Percentiles rank a stretch among this genome's conserved stretches.
phyloP scores from a whole-genome alignment of 2,329 filamentous ascomycete species.

The Fusarium marasasianum region DNA sequence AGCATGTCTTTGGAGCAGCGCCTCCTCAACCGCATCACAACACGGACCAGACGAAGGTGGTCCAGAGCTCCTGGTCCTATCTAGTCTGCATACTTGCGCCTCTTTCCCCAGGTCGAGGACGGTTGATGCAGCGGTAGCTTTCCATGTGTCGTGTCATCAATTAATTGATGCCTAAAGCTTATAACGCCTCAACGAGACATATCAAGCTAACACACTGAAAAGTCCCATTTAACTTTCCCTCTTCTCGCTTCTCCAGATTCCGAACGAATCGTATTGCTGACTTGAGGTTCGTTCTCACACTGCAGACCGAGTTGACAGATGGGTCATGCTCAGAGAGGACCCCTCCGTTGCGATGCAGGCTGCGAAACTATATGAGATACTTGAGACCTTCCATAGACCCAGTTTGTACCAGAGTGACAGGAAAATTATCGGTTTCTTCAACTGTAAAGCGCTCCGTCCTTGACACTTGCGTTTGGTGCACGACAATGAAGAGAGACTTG shows the following conservation, averaged over 20 bases:
- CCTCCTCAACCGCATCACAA: neutral
- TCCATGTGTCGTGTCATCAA: neutral
- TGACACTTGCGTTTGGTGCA: no score
- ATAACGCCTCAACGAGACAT: neutral
- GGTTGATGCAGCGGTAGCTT: neutral
- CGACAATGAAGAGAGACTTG: no score
- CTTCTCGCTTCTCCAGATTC: neutral
- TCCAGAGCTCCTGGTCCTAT: neutral
- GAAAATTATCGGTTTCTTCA: no score
- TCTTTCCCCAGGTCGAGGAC: neutral
- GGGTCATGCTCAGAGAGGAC: accelerated
- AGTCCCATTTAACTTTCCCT: no score
- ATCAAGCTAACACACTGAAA: no score
- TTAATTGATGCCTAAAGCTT: no score
- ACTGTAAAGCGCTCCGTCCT: no score
- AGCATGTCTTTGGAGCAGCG: neutral
- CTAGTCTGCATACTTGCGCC: neutral
- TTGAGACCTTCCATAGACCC: neutral
- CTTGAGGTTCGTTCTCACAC: neutral
- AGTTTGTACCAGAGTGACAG: no score
- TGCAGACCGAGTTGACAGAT: neutral
- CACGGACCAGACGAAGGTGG: accelerated
- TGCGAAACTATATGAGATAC: neutral
- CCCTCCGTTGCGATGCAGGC: neutral
- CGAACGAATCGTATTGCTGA: neutral